Percentiles rank a stretch among this genome's conserved stretches.
phyloP scores from a whole-genome alignment of 345 rosid species.

The Eutrema japonicum region DNA sequence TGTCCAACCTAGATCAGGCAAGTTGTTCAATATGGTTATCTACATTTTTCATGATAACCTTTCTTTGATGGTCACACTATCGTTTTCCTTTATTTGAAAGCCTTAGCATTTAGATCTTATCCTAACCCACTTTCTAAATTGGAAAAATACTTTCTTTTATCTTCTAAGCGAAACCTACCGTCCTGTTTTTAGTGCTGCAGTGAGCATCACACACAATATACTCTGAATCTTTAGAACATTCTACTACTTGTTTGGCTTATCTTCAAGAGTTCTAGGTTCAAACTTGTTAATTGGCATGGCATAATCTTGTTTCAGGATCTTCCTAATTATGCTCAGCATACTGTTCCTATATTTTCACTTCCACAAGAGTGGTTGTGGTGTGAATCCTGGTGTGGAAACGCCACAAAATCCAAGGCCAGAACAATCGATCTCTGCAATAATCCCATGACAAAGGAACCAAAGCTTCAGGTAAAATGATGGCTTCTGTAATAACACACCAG shows the following conservation, averaged over 20 bases:
- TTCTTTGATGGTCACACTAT: slow-evolving; percentile 9
- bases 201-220: background rate
- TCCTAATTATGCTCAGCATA: slow-evolving; percentile 98
- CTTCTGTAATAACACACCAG: background rate
- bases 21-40: slow-evolving; percentile 30
- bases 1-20: slow-evolving; percentile 95
- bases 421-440: slow-evolving; percentile 99
- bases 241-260: slow-evolving; percentile 26
- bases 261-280: slow-evolving; percentile 5
- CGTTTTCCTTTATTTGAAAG: slow-evolving; percentile 8
- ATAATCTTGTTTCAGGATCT: slow-evolving; percentile 72
- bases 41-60: background rate
- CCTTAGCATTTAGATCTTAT: slow-evolving; percentile 8
- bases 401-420: slow-evolving; percentile 91
- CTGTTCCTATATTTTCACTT: slow-evolving; percentile 88
- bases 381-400: slow-evolving; percentile 99
- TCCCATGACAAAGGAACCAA: slow-evolving; percentile 99
- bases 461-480: slow-evolving; percentile 69
- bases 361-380: slow-evolving; percentile 99
- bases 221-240: background rate
- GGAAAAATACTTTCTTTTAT: background rate
- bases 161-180: slow-evolving; percentile 9
- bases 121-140: background rate
- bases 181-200: background rate
- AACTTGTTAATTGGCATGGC: slow-evolving; percentile 26